Evolutionary conservation across 345 rosid genomes (phyloP).

Genomic region (Corymbia maculata): DNA sequence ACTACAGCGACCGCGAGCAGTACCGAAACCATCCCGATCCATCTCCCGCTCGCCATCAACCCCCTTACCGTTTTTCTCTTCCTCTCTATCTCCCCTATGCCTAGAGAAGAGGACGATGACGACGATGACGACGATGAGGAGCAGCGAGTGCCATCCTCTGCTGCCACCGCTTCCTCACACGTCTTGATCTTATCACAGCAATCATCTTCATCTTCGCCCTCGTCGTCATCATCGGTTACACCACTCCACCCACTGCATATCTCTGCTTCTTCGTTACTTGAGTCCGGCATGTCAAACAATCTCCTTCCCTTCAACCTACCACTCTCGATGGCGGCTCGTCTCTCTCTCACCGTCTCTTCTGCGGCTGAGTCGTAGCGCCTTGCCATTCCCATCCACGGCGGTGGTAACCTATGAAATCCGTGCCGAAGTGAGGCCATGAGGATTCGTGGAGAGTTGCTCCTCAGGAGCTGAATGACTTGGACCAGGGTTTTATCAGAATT

Average conservation of each 20-base stretch:
- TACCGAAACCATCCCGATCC: not conserved
- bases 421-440: conserved; percentile 44
- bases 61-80: not conserved
- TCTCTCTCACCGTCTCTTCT: conserved; percentile 20
- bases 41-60: not conserved
- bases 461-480: not conserved
- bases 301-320: conserved; percentile 31
- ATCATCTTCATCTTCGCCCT: not conserved
- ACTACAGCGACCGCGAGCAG: not conserved
- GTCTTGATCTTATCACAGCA: not conserved
- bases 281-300: conserved; percentile 7
- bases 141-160: not conserved
- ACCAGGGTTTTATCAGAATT: not conserved
- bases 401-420: not conserved
- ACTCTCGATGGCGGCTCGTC: conserved; percentile 31
- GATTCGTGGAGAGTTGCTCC: conserved; percentile 31
- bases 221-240: not conserved
- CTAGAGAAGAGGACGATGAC: not conserved
- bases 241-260: not conserved
- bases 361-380: conserved; percentile 25
- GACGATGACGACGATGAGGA: not conserved
- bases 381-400: conserved; percentile 18
- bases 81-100: not conserved
- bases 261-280: not conserved
- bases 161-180: not conserved